Base-by-base conservation (phyloP, 257 asterid genomes). In the Solanum chiquidenum region DNA sequence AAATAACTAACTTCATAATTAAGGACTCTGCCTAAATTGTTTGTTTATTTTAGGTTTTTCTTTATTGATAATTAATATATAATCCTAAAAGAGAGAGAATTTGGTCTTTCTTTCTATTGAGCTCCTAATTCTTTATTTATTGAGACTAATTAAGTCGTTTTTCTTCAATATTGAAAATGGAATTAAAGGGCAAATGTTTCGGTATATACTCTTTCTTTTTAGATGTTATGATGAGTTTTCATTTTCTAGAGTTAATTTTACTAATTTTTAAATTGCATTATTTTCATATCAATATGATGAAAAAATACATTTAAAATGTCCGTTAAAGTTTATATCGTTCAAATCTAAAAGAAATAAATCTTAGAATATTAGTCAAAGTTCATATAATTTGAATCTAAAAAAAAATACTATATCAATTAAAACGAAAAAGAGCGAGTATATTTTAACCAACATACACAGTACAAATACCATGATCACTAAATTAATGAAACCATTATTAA, bases 401-500 rank as follows among this genome's bases (percentile, higher is more conserved):
- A 46, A 49, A 5, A 0, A 12, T 44, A 44, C 52, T 44, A 49
- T 14, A 6, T 14, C 60, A 5, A 49, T 49, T 14, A 49, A 49
- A 49, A 49, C 1, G 0, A 52, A 16, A 52, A 1, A 23, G 21
- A 49, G 8, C 0, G 3, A 52, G 1, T 52, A 52, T 52, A 52
- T 2, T 52, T 52, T 52, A 52, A 52, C 60, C 21, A 52, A 52
- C 60, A 52, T 16, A 52, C 23, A 52, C 4, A 4, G 62, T 16
- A 52, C 62, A 52, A 52, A 52, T 52, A 16, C 62, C 62, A 52
- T 16, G 23, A 52, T 52, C 23, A 6, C 62, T 52, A 52, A 52
- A 52, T 52, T 52, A 52, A 52, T 52, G 9, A 52, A 52, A 16
- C 23, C 62, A 52, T 52, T 16, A 52, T 52, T 52, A 52, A 6